Evolutionary conservation across 305 asterid species (phyloP).

Genomic region (Plantago coronopus): DNA sequence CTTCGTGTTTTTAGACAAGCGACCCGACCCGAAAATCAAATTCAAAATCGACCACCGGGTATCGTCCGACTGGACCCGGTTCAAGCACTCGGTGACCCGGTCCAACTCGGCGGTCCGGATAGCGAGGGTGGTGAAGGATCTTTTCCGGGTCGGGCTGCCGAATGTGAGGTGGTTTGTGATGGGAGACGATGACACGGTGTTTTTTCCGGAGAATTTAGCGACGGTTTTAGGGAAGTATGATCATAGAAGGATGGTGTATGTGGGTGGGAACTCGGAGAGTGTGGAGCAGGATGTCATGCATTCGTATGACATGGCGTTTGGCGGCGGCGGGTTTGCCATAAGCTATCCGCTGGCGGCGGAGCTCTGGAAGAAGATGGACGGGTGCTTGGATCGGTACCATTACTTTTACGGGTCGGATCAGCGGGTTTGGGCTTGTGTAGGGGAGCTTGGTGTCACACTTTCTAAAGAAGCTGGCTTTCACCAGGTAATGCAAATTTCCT

Average conservation of each 20-base stretch:
- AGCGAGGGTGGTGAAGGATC: conserved; percentile 62
- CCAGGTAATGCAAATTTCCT: conserved; percentile 39
- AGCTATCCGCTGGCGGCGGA: conserved; percentile 70
- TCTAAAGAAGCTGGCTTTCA: conserved; percentile 68
- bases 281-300: conserved; percentile 76
- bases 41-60: conserved; percentile 40
- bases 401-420: conserved; percentile 87
- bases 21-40: conserved; percentile 29
- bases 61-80: conserved; percentile 65
- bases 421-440: conserved; percentile 79
- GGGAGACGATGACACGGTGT: conserved; percentile 95
- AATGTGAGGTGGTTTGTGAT: conserved; percentile 85
- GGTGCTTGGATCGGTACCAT: conserved; percentile 62
- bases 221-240: conserved; percentile 65
- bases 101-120: conserved; percentile 63
- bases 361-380: conserved; percentile 52
- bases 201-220: conserved; percentile 61
- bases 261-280: conserved; percentile 83
- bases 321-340: conserved; percentile 86
- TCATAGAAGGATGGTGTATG: conserved; percentile 64
- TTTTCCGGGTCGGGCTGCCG: conserved; percentile 57
- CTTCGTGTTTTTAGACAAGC: conserved; percentile 55
- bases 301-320: conserved; percentile 84
- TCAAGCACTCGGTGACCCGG: conserved; percentile 31
- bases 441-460: conserved; percentile 69